Percentiles rank a stretch among this genome's conserved stretches.
phyloP scores from a whole-genome alignment of 1,284 basidiomycete species.

The Heterobasidion occidentale region DNA sequence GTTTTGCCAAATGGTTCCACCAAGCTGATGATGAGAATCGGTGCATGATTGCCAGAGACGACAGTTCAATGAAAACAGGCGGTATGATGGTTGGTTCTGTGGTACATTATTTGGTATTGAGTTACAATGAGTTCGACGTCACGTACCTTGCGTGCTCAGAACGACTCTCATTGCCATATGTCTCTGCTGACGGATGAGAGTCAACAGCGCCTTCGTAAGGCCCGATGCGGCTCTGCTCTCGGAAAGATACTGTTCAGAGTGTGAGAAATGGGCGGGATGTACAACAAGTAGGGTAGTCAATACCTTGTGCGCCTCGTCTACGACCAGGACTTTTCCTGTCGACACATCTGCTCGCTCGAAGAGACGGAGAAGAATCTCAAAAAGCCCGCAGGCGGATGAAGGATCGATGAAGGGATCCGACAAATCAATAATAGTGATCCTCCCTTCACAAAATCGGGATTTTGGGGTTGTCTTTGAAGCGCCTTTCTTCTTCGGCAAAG shows the following conservation, averaged over 20 bases:
- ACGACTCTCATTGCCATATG: constrained; percentile 67
- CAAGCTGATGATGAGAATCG: constrained; percentile 68
- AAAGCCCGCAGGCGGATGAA: constrained; percentile 56
- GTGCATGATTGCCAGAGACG: constrained; percentile 55
- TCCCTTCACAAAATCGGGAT: constrained; percentile 41
- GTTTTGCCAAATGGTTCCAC: constrained; percentile 61
- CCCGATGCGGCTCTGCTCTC: constrained; percentile 33
- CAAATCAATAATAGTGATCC: constrained; percentile 56
- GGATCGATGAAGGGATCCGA: constrained; percentile 69
- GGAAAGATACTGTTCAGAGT: constrained; percentile 48
- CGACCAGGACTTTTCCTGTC: constrained; percentile 63
- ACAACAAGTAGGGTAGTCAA: constrained; percentile 4
- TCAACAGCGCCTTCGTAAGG: constrained; percentile 49
- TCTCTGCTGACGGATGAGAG: constrained; percentile 60
- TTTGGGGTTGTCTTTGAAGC: not conserved
- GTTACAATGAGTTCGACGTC: not conserved
- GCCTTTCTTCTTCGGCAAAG: constrained; percentile 19
- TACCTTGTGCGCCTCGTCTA: constrained; percentile 73
- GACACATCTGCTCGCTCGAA: constrained; percentile 56
- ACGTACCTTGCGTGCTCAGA: constrained; percentile 61
- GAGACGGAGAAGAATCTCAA: constrained; percentile 58
- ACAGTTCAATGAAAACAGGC: constrained; percentile 59
- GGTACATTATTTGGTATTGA: not conserved
- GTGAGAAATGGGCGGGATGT: not conserved
- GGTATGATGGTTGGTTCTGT: constrained; percentile 71